Conservation (phyloP, 441 rosid species). For the Populus hybrid region DNA sequence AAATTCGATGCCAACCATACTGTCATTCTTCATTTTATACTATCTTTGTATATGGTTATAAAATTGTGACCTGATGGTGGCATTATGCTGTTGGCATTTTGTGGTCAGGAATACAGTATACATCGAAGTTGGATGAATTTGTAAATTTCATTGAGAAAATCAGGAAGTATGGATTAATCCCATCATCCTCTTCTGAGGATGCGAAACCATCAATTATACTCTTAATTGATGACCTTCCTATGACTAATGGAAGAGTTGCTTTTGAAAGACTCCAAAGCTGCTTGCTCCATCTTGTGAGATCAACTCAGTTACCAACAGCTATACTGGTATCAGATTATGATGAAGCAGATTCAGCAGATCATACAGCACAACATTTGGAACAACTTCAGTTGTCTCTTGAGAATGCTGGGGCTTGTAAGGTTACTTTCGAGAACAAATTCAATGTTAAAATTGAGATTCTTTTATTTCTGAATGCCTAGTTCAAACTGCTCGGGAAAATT, state of each 20-base stretch:
- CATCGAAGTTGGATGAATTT: constrained; percentile 91
- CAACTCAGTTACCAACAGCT: constrained; percentile 64
- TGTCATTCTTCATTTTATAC: constrained; percentile 1
- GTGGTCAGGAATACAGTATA: constrained; percentile 57
- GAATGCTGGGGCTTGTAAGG: constrained; percentile 84
- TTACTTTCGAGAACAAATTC: constrained; percentile 35
- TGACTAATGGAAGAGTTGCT: constrained; percentile 61
- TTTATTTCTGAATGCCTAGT: constrained; percentile 17
- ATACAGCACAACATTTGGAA: constrained; percentile 46
- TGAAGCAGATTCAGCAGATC: constrained; percentile 57
- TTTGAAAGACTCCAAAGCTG: constrained; percentile 66
- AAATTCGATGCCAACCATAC: background rate
- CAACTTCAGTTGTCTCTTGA: constrained; percentile 65
- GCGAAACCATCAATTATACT: constrained; percentile 44
- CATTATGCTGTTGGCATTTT: constrained; percentile 9
- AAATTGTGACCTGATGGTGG: constrained; percentile 2
- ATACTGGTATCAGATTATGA: constrained; percentile 56
- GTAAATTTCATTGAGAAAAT: constrained; percentile 67
- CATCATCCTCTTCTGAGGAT: constrained; percentile 36
- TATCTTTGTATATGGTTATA: background rate
- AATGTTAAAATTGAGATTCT: constrained; percentile 8
- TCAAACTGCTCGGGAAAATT: constrained; percentile 23
- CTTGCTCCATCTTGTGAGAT: constrained; percentile 65
- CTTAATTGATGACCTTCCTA: constrained; percentile 90
- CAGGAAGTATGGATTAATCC: constrained; percentile 67